These are phyloP conservation scores for Leccinum cinnamomeum DNA, from an alignment of 1,284 basidiomycete species.

Conservation along the genomic window DNA sequence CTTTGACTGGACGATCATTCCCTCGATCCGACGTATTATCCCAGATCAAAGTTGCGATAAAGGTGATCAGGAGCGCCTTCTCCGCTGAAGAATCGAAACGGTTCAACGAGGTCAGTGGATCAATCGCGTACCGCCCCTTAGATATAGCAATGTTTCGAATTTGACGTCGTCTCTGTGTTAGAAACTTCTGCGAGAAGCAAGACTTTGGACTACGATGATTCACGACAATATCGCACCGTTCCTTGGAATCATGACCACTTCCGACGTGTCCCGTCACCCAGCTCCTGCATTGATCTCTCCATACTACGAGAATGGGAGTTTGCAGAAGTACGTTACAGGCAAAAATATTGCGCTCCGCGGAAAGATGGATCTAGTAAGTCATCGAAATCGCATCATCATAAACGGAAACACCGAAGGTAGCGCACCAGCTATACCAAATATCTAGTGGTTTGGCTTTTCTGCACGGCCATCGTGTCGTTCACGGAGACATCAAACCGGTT, in stretches of 20 bases:
- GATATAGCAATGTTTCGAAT: not conserved
- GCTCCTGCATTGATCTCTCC: slow-evolving; percentile 31
- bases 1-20: not conserved
- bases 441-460: slow-evolving; percentile 27
- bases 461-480: slow-evolving; percentile 22
- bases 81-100: slow-evolving; percentile 14
- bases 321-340: slow-evolving; percentile 21
- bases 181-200: slow-evolving; percentile 34
- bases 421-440: slow-evolving; percentile 22
- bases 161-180: slow-evolving; percentile 1
- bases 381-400: not conserved
- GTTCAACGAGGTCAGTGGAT: slow-evolving; percentile 24
- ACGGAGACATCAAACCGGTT: slow-evolving; percentile 35
- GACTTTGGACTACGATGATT: slow-evolving; percentile 28
- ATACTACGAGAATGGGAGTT: slow-evolving; percentile 26
- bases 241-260: slow-evolving; percentile 21
- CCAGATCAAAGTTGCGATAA: slow-evolving; percentile 26
- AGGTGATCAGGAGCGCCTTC: slow-evolving; percentile 28
- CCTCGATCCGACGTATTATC: not conserved
- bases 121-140: not conserved
- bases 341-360: slow-evolving; percentile 6
- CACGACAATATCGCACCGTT: slow-evolving; percentile 32
- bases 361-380: slow-evolving; percentile 26
- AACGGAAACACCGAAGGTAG: not conserved
- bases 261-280: slow-evolving; percentile 23